phyloP scores from a whole-genome alignment of 345 rosid genomes.

The Salix purpurea region DNA sequence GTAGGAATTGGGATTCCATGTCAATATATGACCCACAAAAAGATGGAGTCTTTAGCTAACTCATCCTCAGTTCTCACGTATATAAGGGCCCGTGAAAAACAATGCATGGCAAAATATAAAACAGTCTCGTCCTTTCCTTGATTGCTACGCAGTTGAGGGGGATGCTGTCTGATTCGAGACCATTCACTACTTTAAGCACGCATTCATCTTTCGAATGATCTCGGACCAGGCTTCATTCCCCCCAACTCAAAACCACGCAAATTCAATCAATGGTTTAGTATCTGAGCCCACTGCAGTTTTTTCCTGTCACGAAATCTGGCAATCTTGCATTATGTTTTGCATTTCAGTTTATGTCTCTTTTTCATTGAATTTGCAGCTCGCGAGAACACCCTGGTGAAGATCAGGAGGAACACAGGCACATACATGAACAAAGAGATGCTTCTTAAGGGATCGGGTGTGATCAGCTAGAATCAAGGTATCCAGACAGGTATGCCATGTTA shows the following conservation, averaged over 20 bases:
- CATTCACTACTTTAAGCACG: slow-evolving; percentile 23
- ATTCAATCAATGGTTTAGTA: not conserved
- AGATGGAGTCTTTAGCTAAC: not conserved
- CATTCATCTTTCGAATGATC: slow-evolving; percentile 27
- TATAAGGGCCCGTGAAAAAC: slow-evolving; percentile 35
- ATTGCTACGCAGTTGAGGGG: slow-evolving; percentile 40
- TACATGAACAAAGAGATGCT: not conserved
- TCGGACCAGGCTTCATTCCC: slow-evolving; percentile 74
- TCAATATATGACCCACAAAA: slow-evolving; percentile 31
- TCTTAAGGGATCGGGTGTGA: not conserved
- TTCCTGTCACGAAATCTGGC: not conserved
- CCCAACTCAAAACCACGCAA: slow-evolving; percentile 22
- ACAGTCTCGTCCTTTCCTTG: slow-evolving; percentile 9
- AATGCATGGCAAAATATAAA: slow-evolving; percentile 40
- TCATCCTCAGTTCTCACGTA: slow-evolving; percentile 21
- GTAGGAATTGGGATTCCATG: slow-evolving; percentile 31
- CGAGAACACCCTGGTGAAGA: not conserved
- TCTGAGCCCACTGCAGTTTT: not conserved
- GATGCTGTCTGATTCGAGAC: slow-evolving; percentile 65
- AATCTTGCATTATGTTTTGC: not conserved
- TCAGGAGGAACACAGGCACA: not conserved
- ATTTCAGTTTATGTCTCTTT: not conserved
- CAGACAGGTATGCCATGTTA: not conserved
- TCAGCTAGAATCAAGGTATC: not conserved
- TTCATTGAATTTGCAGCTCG: not conserved